A percentile compares a stretch with the other conserved stretches of the same genome.
phyloP scores from a whole-genome alignment of 176 grass and related monocot genomes.

The Cenchrus americanus region DNA sequence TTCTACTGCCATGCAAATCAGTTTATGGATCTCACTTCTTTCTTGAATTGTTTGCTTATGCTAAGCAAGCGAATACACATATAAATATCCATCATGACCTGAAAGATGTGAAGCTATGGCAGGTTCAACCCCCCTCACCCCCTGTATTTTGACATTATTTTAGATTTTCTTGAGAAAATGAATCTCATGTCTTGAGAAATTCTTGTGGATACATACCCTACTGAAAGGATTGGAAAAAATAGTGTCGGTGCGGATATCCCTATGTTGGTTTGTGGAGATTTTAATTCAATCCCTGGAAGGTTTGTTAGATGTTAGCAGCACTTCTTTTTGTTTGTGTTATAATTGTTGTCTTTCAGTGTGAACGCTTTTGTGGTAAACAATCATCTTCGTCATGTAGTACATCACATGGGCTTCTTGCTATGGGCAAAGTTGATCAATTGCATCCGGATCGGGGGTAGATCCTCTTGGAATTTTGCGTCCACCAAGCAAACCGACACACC shows the following conservation, averaged over 20 bases:
- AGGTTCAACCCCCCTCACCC: slow-evolving; percentile 61
- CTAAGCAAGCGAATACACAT: slow-evolving; percentile 82
- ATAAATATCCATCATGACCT: slow-evolving; percentile 83
- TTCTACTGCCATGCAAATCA: too few relatives aligned
- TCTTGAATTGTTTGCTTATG: slow-evolving; percentile 33
- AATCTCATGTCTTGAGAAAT: slow-evolving; percentile 23
- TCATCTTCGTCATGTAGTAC: slow-evolving; percentile 53
- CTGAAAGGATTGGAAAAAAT: slow-evolving; percentile 95
- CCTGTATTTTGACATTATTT: slow-evolving; percentile 11
- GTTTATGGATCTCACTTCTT: slow-evolving; percentile 20
- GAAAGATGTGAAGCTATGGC: slow-evolving; percentile 95
- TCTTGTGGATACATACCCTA: slow-evolving; percentile 75
- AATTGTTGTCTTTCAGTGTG: not conserved
- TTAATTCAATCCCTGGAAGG: slow-evolving; percentile 88
- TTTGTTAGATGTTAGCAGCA: slow-evolving; percentile 27
- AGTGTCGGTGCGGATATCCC: slow-evolving; percentile 89
- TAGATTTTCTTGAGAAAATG: slow-evolving; percentile 8
- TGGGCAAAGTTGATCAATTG: slow-evolving; percentile 75
- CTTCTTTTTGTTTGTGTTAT: slow-evolving; percentile 22
- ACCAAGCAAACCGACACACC: slow-evolving; percentile 76
- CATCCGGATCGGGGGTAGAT: slow-evolving; percentile 77
- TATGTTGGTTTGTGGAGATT: slow-evolving; percentile 97
- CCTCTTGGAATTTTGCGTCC: slow-evolving; percentile 77
- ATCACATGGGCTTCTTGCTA: slow-evolving; percentile 80
- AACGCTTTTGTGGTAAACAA: slow-evolving; percentile 28